Percentiles rank a stretch among this genome's conserved stretches.
phyloP scores from a whole-genome alignment of 2,329 filamentous ascomycete genomes.

The Colletotrichum shisoi region DNA sequence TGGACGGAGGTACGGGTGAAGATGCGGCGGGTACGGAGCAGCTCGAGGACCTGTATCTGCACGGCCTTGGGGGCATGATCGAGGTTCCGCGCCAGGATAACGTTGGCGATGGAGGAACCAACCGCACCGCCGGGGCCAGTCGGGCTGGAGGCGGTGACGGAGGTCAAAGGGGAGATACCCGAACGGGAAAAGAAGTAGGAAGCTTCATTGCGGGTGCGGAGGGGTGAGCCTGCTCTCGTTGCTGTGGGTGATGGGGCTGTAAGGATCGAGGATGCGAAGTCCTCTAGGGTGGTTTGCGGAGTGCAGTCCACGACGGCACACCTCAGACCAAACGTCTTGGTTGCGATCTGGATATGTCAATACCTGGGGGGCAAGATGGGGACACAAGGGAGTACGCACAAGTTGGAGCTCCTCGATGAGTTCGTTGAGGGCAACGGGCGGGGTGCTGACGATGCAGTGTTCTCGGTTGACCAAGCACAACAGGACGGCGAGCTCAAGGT shows the following conservation, averaged over 20 bases:
- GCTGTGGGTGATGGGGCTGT: constrained; percentile 47
- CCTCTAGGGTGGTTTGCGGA: constrained; percentile 76
- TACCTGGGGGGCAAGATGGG: neutral
- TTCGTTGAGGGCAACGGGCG: constrained; percentile 66
- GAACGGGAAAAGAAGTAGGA: constrained; percentile 42
- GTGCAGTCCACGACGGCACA: constrained; percentile 77
- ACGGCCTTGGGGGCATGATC: constrained; percentile 76
- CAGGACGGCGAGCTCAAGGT: constrained; percentile 86
- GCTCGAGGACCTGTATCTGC: constrained; percentile 81
- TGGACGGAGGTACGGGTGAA: constrained; percentile 79
- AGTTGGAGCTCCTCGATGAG: constrained; percentile 78
- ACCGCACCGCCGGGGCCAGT: constrained; percentile 32
- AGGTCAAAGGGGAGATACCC: constrained; percentile 45
- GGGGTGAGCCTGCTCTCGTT: constrained; percentile 43
- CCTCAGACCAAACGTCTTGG: constrained; percentile 75
- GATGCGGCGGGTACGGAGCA: constrained; percentile 80
- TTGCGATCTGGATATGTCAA: constrained; percentile 62
- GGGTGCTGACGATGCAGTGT: constrained; percentile 87
- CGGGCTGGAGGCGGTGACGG: constrained; percentile 41
- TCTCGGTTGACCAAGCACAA: constrained; percentile 82
- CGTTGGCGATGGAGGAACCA: constrained; percentile 71
- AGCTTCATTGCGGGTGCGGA: constrained; percentile 39
- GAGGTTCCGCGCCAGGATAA: constrained; percentile 83
- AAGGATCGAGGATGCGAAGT: constrained; percentile 78
- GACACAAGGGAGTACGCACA: constrained; percentile 53